Evolutionary conservation across 2,329 filamentous ascomycete species (phyloP).

Genomic region (Alternaria arborescens): DNA sequence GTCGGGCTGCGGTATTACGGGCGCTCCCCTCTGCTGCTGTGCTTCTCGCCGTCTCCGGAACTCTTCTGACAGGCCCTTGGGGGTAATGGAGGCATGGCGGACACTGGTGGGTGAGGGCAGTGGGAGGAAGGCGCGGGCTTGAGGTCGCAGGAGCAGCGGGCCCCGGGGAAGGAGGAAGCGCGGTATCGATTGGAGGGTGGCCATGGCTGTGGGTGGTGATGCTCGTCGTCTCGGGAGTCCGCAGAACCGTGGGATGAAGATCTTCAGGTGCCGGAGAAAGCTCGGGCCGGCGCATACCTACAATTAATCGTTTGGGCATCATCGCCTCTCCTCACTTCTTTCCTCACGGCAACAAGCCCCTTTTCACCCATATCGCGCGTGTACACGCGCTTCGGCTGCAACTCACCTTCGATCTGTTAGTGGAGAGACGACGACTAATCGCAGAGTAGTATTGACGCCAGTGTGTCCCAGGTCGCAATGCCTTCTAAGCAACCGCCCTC

Average conservation of each 20-base stretch:
- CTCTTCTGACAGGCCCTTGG: constrained; percentile 42
- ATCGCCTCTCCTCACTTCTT: not conserved
- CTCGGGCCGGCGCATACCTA: constrained; percentile 22
- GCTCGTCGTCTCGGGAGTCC: constrained; percentile 29
- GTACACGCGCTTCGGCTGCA: not conserved
- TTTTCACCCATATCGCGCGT: not conserved
- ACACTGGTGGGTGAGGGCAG: constrained; percentile 24
- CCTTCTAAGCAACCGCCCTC: constrained; percentile 33
- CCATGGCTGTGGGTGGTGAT: constrained; percentile 38
- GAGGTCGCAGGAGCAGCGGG: constrained; percentile 34
- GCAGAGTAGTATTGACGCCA: constrained; percentile 1
- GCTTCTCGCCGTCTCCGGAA: constrained; percentile 39
- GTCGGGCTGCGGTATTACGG: constrained; percentile 79
- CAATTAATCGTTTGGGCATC: constrained; percentile 3
- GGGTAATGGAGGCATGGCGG: constrained; percentile 46
- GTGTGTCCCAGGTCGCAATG: constrained; percentile 3
- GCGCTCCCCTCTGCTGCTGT: constrained; percentile 54
- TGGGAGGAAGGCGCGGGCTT: constrained; percentile 28
- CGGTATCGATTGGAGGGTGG: constrained; percentile 44
- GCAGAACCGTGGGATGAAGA: constrained; percentile 25
- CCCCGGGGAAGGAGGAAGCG: constrained; percentile 47
- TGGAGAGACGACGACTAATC: constrained; percentile 6
- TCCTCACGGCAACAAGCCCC: not conserved
- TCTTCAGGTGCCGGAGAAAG: constrained; percentile 27
- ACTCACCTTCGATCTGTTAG: constrained; percentile 5